phyloP scores from a whole-genome alignment of 2,329 filamentous ascomycete genomes.

The Ophiostoma quercus region DNA sequence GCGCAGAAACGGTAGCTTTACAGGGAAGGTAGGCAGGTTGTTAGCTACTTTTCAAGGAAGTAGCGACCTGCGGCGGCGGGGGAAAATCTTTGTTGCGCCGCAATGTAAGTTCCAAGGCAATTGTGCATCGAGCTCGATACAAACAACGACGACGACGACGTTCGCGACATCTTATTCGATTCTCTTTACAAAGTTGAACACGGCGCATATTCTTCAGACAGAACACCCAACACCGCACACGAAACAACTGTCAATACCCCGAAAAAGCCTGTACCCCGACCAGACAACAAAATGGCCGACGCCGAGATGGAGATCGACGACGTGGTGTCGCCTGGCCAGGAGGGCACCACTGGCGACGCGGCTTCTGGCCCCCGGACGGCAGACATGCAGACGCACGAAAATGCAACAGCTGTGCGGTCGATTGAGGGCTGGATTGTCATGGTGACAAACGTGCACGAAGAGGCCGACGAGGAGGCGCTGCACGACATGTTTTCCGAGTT shows the following conservation, averaged over 20 bases:
- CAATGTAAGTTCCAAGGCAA: neutral
- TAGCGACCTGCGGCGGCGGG: slow-evolving; percentile 16
- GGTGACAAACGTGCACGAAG: slow-evolving; percentile 82
- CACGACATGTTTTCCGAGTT: slow-evolving; percentile 78
- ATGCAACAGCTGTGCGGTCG: slow-evolving; percentile 75
- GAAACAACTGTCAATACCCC: neutral
- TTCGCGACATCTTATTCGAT: neutral
- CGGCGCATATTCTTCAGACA: neutral
- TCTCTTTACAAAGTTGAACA: neutral
- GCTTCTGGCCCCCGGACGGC: slow-evolving; percentile 28
- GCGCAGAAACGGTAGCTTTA: slow-evolving; percentile 4
- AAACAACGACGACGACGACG: neutral
- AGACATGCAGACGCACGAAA: slow-evolving; percentile 66
- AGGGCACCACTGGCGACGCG: neutral
- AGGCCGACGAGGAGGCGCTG: slow-evolving; percentile 76
- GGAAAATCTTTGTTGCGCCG: slow-evolving; percentile 25
- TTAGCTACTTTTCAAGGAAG: neutral
- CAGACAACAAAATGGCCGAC: slow-evolving; percentile 27
- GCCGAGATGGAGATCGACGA: slow-evolving; percentile 38
- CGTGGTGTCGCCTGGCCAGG: slow-evolving; percentile 18
- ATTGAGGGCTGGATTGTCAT: slow-evolving; percentile 89
- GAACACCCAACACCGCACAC: neutral
- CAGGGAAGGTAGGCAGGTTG: neutral
- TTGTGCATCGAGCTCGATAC: neutral
- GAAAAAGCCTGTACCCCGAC: neutral